phyloP scores from a whole-genome alignment of 768 basidiomycete species.

The Naganishia friedmannii region DNA sequence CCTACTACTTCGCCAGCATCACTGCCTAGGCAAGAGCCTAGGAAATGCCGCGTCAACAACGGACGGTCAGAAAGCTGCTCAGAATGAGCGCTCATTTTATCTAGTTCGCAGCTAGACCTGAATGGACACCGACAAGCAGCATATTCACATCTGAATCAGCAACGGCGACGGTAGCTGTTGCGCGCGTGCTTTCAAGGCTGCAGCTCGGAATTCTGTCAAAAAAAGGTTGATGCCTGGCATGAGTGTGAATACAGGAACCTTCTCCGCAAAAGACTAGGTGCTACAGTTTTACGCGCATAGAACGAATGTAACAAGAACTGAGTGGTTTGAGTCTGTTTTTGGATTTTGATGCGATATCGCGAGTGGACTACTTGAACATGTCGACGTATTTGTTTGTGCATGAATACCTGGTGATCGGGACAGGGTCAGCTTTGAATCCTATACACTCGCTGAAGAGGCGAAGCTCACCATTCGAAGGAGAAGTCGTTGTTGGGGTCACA shows the following conservation, averaged over 20 bases:
- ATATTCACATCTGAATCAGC: too few species aligned
- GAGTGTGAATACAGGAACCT: conserved; percentile 1
- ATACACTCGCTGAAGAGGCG: conserved; percentile 2
- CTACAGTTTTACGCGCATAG: background rate
- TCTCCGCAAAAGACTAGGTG: background rate
- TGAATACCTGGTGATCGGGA: conserved; percentile 64
- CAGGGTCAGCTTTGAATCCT: conserved; percentile 30
- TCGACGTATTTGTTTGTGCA: conserved; percentile 74
- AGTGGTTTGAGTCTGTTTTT: background rate
- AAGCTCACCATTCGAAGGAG: conserved; percentile 57
- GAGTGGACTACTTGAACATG: conserved; percentile 29
- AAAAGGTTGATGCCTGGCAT: background rate
- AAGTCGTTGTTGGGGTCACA: conserved; percentile 74
- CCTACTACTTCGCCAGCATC: too few species aligned
- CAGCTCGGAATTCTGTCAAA: background rate
- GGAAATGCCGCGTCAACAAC: too few species aligned
- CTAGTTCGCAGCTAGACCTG: too few species aligned
- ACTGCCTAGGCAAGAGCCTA: too few species aligned
- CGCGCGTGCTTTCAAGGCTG: background rate
- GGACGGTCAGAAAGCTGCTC: too few species aligned
- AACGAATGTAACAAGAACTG: background rate
- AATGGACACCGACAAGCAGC: too few species aligned
- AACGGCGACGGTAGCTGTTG: background rate
- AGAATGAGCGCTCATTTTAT: too few species aligned
- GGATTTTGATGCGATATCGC: background rate